Percentiles rank a stretch among this genome's conserved stretches.
These are phyloP conservation scores for Ricinus communis DNA, from an alignment of 345 rosid genomes.

Conservation along the genomic window DNA sequence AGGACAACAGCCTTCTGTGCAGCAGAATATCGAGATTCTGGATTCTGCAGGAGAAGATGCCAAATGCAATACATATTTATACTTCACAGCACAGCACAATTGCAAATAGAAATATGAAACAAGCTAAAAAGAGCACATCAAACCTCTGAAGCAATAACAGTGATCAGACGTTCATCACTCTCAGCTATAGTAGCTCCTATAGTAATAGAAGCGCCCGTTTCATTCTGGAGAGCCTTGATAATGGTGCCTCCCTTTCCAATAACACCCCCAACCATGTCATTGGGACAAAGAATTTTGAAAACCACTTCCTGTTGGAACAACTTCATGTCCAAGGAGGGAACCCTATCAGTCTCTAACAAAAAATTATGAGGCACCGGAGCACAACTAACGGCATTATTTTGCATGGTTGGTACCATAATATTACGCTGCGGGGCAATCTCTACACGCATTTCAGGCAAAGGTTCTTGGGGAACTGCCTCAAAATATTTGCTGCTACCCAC, in stretches of 20 bases:
- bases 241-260: slow-evolving; percentile 82
- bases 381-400: slow-evolving; percentile 39
- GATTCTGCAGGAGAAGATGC: slow-evolving; percentile 53
- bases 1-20: slow-evolving; percentile 76
- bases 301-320: slow-evolving; percentile 48
- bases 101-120: slow-evolving; percentile 17
- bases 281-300: slow-evolving; percentile 73
- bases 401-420: slow-evolving; percentile 26
- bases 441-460: slow-evolving; percentile 29
- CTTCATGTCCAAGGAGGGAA: slow-evolving; percentile 27
- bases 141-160: slow-evolving; percentile 80
- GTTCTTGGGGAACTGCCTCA: slow-evolving; percentile 39
- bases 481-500: slow-evolving; percentile 39
- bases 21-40: slow-evolving; percentile 58
- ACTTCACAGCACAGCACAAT: slow-evolving; percentile 8
- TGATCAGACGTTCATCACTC: slow-evolving; percentile 76
- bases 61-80: slow-evolving; percentile 22
- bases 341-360: slow-evolving; percentile 46
- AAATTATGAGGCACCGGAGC: slow-evolving; percentile 42
- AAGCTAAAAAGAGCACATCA: slow-evolving; percentile 11
- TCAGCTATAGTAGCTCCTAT: slow-evolving; percentile 62
- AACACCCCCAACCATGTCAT: slow-evolving; percentile 77
- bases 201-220: slow-evolving; percentile 72
- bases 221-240: slow-evolving; percentile 66
- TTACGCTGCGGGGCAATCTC: slow-evolving; percentile 38